Conservation (phyloP, 257 asterid species). For the Solanum raphanifolium region DNA sequence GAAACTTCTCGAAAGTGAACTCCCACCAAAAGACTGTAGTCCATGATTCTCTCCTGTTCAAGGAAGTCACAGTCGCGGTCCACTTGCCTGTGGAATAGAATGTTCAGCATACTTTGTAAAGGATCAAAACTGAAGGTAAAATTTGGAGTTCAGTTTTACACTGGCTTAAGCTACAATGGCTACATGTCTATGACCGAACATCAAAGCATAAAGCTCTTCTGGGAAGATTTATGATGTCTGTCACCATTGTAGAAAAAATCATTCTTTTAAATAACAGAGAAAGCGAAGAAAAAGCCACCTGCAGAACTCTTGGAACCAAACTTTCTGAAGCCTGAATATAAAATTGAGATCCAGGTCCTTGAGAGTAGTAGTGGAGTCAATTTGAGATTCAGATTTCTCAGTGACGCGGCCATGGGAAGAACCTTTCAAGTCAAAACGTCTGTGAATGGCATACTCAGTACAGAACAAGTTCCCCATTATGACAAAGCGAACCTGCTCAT, state of each 20-base stretch:
- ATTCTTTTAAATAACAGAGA: not conserved
- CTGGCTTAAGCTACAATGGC: not conserved
- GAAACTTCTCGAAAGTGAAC: conserved; percentile 72
- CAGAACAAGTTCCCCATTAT: conserved; percentile 92
- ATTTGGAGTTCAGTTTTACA: not conserved
- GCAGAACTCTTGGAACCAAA: conserved; percentile 67
- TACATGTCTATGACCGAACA: not conserved
- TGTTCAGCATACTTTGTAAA: not conserved
- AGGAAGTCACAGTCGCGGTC: conserved; percentile 88
- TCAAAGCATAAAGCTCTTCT: not conserved
- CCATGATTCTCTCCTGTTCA: conserved; percentile 91
- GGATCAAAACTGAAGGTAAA: not conserved
- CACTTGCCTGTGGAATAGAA: conserved; percentile 59
- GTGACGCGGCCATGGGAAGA: conserved; percentile 87
- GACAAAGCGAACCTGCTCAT: conserved; percentile 74
- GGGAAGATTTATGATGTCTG: not conserved
- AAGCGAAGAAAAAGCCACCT: conserved; percentile 26
- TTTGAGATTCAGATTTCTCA: conserved; percentile 54
- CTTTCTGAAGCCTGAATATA: conserved; percentile 58
- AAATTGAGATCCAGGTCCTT: conserved; percentile 91
- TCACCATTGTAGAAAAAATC: not conserved
- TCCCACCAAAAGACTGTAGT: conserved; percentile 85
- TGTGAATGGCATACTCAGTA: conserved; percentile 55
- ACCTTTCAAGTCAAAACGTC: conserved; percentile 87
- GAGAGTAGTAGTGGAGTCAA: conserved; percentile 72